A percentile compares a stretch with the other conserved stretches of the same genome.
These are phyloP conservation scores for Gyrodon lividus DNA, from an alignment of 768 basidiomycete genomes.

Conservation along the genomic window DNA sequence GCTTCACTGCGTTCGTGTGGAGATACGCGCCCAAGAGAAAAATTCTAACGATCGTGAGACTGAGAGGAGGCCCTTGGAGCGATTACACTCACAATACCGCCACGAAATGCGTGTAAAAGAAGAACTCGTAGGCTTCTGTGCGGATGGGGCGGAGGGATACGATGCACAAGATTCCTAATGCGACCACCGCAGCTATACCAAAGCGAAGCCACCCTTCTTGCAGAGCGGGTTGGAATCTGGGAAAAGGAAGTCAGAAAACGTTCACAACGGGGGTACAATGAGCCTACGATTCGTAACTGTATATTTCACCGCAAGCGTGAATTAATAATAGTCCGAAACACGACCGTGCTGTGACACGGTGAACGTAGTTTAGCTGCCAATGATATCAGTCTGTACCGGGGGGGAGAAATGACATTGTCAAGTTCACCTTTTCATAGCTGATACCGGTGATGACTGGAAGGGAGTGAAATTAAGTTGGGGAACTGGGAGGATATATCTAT, in stretches of 20 bases:
- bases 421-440: constrained; percentile 26
- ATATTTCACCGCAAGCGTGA: constrained; percentile 36
- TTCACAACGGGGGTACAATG: not conserved
- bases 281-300: constrained; percentile 4
- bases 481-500: too few relatives aligned
- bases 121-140: constrained; percentile 47
- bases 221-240: not conserved
- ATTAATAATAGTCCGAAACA: constrained; percentile 48
- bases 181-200: constrained; percentile 37
- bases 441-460: constrained; percentile 28
- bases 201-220: constrained; percentile 21
- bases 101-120: constrained; percentile 48
- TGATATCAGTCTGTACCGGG: constrained; percentile 1
- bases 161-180: constrained; percentile 44
- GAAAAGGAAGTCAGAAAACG: not conserved
- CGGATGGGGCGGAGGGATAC: constrained; percentile 52
- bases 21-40: constrained; percentile 42
- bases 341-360: constrained; percentile 49
- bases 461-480: not conserved
- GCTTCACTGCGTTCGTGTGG: constrained; percentile 32
- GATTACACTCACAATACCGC: constrained; percentile 37
- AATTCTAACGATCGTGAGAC: constrained; percentile 20
- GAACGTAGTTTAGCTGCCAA: constrained; percentile 40
- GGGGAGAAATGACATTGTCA: not conserved
- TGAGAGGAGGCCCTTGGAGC: accelerated